Evolutionary conservation across 805 yeast species (phyloP).

Genomic region (Metschnikowia cubensis): DNA sequence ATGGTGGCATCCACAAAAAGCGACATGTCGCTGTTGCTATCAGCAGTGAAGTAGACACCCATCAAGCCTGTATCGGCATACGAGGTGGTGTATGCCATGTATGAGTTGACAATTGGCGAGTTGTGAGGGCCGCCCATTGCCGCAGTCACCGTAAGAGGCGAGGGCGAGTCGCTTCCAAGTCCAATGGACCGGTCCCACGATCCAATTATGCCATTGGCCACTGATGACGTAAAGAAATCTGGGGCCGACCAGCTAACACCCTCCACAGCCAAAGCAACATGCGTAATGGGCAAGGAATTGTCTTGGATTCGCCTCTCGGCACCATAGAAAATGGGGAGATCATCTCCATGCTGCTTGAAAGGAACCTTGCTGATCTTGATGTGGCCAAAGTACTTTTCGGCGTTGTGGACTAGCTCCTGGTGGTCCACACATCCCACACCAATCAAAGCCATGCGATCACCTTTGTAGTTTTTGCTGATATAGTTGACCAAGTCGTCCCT

Average conservation of each 20-base stretch:
- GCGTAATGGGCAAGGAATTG: slow-evolving; percentile 78
- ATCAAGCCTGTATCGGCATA: slow-evolving; percentile 97
- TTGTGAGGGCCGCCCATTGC: slow-evolving; percentile 54
- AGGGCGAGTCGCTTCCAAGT: slow-evolving; percentile 76
- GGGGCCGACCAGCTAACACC: slow-evolving; percentile 97
- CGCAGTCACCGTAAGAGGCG: slow-evolving; percentile 71
- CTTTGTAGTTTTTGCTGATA: slow-evolving; percentile 82
- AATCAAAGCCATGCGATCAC: slow-evolving; percentile 97
- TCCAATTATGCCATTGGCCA: slow-evolving; percentile 95
- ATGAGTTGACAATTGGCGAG: slow-evolving; percentile 81
- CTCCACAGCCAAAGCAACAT: slow-evolving; percentile 92
- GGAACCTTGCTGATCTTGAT: slow-evolving; percentile 58
- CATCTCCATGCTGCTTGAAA: slow-evolving; percentile 70
- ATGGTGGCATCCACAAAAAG: slow-evolving; percentile 69
- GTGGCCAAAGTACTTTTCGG: slow-evolving; percentile 72
- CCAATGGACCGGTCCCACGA: slow-evolving; percentile 96
- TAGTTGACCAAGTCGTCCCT: slow-evolving; percentile 73
- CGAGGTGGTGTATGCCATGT: slow-evolving; percentile 94
- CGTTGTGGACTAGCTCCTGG: slow-evolving; percentile 71
- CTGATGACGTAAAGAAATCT: slow-evolving; percentile 91
- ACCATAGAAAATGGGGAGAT: slow-evolving; percentile 74
- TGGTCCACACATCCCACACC: slow-evolving; percentile 95
- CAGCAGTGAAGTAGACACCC: slow-evolving; percentile 93
- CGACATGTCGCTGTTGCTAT: slow-evolving; percentile 62
- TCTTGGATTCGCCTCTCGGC: slow-evolving; percentile 86